These are phyloP conservation scores for Volvariella surrecta DNA, from an alignment of 1,284 basidiomycete genomes.

Conservation along the genomic window DNA sequence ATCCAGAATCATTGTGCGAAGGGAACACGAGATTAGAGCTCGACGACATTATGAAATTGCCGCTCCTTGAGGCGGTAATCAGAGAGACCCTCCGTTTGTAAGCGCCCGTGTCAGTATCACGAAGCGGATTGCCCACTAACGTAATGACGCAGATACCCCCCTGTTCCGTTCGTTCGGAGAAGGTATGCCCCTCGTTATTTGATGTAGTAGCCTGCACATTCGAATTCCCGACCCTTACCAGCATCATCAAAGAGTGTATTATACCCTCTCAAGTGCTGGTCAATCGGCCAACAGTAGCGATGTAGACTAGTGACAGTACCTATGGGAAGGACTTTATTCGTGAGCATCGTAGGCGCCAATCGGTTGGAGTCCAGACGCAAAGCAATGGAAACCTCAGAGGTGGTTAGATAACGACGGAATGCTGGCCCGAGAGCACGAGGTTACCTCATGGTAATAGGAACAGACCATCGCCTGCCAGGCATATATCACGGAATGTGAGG, in stretches of 20 bases:
- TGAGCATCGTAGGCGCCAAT: conserved; percentile 29
- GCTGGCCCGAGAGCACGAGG: conserved; percentile 4
- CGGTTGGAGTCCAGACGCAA: conserved; percentile 28
- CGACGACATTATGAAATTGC: conserved; percentile 27
- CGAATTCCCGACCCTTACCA: conserved; percentile 8
- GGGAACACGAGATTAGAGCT: conserved; percentile 21
- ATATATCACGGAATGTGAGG: conserved; percentile 32
- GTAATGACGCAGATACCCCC: conserved; percentile 25
- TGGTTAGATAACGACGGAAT: conserved; percentile 19
- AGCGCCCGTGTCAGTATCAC: conserved; percentile 10
- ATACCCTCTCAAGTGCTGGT: conserved; percentile 17
- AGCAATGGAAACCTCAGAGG: conserved; percentile 31
- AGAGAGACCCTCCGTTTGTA: conserved; percentile 39
- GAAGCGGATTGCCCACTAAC: neutral
- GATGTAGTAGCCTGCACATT: neutral
- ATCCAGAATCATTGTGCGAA: conserved; percentile 10
- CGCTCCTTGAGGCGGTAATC: conserved; percentile 36
- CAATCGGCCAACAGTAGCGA: conserved; percentile 9
- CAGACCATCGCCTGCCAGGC: conserved; percentile 20
- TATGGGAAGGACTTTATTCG: conserved; percentile 28
- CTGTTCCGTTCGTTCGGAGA: conserved; percentile 34
- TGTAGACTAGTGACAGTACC: conserved; percentile 21
- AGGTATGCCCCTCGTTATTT: conserved; percentile 21
- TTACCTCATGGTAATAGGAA: too few species aligned
- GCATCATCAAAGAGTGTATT: conserved; percentile 22